phyloP scores from a whole-genome alignment of 768 basidiomycete genomes.

The Cantharellus cinnabarinus region DNA sequence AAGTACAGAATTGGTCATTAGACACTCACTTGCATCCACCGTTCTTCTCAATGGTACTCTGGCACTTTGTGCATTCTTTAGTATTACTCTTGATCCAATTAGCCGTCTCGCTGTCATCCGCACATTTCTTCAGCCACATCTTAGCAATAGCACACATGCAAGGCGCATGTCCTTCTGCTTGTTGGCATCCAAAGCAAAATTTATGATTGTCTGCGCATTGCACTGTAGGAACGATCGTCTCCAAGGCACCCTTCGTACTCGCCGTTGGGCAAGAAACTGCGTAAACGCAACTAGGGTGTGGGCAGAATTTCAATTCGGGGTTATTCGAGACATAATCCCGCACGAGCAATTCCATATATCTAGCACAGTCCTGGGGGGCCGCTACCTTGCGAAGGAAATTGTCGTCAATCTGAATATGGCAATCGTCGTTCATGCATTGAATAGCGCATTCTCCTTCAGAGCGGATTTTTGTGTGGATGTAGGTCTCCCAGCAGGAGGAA shows the following conservation, averaged over 20 bases:
- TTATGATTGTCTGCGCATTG: slow-evolving; percentile 51
- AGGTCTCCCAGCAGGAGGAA: slow-evolving; percentile 64
- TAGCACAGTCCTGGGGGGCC: slow-evolving; percentile 29
- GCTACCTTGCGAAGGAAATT: slow-evolving; percentile 31
- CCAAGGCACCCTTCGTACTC: slow-evolving; percentile 48
- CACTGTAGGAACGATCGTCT: slow-evolving; percentile 73
- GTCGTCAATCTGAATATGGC: slow-evolving; percentile 44
- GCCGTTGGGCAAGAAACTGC: slow-evolving; percentile 84
- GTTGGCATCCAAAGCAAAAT: slow-evolving; percentile 89
- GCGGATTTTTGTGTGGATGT: slow-evolving; percentile 58
- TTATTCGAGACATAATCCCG: slow-evolving; percentile 80
- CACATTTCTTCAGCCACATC: slow-evolving; percentile 94
- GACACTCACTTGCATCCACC: slow-evolving; percentile 93
- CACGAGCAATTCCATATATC: slow-evolving; percentile 74
- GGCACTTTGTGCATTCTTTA: slow-evolving; percentile 90
- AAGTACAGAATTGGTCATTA: background rate
- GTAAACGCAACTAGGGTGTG: slow-evolving; percentile 82
- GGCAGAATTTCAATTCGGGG: slow-evolving; percentile 77
- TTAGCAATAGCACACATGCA: slow-evolving; percentile 73
- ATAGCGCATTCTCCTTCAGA: slow-evolving; percentile 58
- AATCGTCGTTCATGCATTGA: slow-evolving; percentile 66
- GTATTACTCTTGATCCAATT: slow-evolving; percentile 99
- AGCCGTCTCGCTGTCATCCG: slow-evolving; percentile 92
- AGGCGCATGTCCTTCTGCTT: slow-evolving; percentile 80
- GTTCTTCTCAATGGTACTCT: slow-evolving; percentile 99